Base-by-base conservation (phyloP, 208 protist genomes). In the Phytomonas francai region DNA sequence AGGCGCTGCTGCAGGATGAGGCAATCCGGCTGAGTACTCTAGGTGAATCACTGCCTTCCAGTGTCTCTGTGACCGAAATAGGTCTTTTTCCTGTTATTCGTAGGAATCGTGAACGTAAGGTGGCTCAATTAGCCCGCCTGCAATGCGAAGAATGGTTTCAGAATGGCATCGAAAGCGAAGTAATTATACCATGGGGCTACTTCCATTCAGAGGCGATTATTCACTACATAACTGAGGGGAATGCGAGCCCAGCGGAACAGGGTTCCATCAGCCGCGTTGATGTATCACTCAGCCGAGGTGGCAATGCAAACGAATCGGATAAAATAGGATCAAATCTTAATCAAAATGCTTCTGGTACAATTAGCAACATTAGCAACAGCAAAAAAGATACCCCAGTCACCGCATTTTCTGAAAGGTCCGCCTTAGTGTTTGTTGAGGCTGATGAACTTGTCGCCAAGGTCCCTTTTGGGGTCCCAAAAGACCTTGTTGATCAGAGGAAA, bases 181-280 rank as follows among this genome's bases (percentile, higher is more conserved):
- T 95, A 54, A 92, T 95, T 67, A 76, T 95, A 22, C 90, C 90
- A 6, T 95, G 90, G 88, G 90, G 90, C 31, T 93, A 86, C 73
- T 95, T 87, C 67, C 90, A 95, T 76, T 70, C 80, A 3, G 82
- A 89, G 65, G 80, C 81, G n/a, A 95, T 95, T 57, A 76, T 79
- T 6, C 83, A 87, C 66, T 83, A 89, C 70, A 85, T 95, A 19
- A 32, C 88, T n/a, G 80, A 85, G 31, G 74, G 75, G 42, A 90
- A 89, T 68, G 74, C 71, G 27, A 54, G 61, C 45, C 27, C 49
- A 33, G 31, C 59, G 27, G 45, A 54, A 5, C 16, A 54, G 19
- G 45, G 6, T 54, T 54, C 45, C 19, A 25, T 2, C 25, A 54
- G 6, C 25, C 45, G 25, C 0, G 22, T 25, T 22, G 45, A 54